Base-by-base conservation (phyloP, 148 eudicot genomes). In the Vaccinium vitisidaea region DNA sequence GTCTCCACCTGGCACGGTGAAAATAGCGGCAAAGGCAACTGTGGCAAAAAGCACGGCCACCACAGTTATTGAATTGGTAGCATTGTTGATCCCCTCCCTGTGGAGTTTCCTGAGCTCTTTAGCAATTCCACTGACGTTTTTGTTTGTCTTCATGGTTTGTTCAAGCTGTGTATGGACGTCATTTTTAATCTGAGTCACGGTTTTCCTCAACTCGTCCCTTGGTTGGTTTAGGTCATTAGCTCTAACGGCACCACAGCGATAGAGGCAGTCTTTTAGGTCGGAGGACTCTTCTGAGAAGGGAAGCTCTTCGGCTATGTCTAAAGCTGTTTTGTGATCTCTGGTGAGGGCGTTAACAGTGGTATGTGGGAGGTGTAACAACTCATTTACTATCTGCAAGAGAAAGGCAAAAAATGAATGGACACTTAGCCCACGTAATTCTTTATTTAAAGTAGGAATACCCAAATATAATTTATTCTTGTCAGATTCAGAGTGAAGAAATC, bases 11-110 rank as follows among this genome's bases (percentile, higher is more conserved):
- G 98, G 98, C 6, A 94, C 93, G 0, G 95, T 93, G 78, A 94
- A 94, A 18, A 94, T 94, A 73, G 98, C 94, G 16, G 98, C 98
- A 63, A 94, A 94, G 21, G 98, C 98, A 55, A 94, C 98, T 0
- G 96, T 94, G 16, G 98, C 96, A 77, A 94, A 93, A 61, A 94
- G 94, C 69, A 94, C 98, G 0, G 98, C 98, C 46, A 93, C 96
- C 79, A 94, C 94, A 8, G 98, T 94, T 3, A 93, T 94, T 1
- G 95, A 94, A 84, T 94, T 90, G n/a, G 96, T 94, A 25, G 98
- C 98, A 49, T 94, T 94, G 81, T 93, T 93, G 84, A 93, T 94
- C 18, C 96, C 98, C 86, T 93, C 96, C n/a, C 96, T 85, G 86
- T 94, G 98, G 76, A 94, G 94, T 59, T 94, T 94, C 65, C 94